These are phyloP conservation scores for Violaceomyces palustris DNA, from an alignment of 1,284 basidiomycete species.

Conservation along the genomic window DNA sequence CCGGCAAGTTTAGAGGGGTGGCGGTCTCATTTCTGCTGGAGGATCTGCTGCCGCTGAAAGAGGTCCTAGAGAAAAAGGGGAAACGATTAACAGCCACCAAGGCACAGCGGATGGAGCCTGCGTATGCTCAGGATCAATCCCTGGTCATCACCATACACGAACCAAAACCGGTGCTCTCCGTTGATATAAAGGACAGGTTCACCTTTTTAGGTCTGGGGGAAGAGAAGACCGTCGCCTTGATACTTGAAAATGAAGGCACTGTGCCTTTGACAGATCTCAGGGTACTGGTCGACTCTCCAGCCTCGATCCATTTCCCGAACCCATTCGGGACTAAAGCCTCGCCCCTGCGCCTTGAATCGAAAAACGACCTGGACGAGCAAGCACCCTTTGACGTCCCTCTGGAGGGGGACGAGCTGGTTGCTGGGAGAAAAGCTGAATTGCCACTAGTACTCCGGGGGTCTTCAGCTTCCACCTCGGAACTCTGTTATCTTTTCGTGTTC, in stretches of 20 bases:
- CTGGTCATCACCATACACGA: constrained; percentile 51
- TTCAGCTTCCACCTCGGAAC: not conserved
- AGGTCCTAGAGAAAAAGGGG: constrained; percentile 54
- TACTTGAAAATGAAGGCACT: no score
- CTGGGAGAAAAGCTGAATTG: constrained; percentile 17
- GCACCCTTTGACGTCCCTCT: no score
- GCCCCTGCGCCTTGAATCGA: no score
- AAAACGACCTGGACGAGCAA: no score
- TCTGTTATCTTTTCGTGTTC: constrained; percentile 19
- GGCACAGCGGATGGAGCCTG: constrained; percentile 52
- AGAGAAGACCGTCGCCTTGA: no score
- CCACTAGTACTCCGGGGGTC: constrained; percentile 3
- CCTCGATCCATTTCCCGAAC: no score
- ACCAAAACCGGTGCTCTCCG: constrained; percentile 10
- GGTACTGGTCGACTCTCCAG: no score
- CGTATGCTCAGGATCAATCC: constrained; percentile 54
- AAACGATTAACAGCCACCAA: constrained; percentile 54
- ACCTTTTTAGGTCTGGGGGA: no score
- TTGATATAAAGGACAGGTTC: no score
- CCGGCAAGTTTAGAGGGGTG: no score
- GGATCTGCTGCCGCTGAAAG: constrained; percentile 53
- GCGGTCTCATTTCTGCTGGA: constrained; percentile 55
- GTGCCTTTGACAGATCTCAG: no score
- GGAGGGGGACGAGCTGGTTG: not conserved
- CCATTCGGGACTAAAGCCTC: no score